Conservation (phyloP, 2,329 filamentous ascomycete genomes). For the Coniochaeta pulveracea region DNA sequence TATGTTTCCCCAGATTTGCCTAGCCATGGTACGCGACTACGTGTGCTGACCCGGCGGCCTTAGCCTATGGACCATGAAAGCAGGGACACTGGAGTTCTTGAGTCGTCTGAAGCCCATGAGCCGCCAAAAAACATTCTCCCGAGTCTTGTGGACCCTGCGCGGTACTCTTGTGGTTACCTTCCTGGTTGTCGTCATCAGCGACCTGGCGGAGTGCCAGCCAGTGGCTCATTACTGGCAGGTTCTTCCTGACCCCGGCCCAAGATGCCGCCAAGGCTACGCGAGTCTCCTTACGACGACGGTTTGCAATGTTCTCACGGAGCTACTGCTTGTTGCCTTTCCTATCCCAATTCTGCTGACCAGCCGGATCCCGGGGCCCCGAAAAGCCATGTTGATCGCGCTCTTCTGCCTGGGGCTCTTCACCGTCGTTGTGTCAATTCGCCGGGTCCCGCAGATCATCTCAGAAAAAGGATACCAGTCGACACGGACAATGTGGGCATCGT, state of each 20-base stretch:
- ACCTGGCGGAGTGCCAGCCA: slow-evolving; percentile 72
- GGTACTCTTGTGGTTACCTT: slow-evolving; percentile 68
- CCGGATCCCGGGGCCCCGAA: slow-evolving; percentile 62
- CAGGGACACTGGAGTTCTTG: slow-evolving; percentile 82
- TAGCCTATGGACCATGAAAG: slow-evolving; percentile 86
- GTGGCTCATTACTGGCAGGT: slow-evolving; percentile 70
- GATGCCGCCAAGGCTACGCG: slow-evolving; percentile 75
- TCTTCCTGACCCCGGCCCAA: slow-evolving; percentile 67
- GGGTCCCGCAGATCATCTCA: slow-evolving; percentile 63
- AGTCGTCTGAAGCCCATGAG: slow-evolving; percentile 66
- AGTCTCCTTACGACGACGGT: slow-evolving; percentile 78
- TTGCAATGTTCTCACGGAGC: slow-evolving; percentile 77
- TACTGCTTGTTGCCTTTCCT: slow-evolving; percentile 78
- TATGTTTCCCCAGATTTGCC: slow-evolving; percentile 20
- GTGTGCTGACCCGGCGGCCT: slow-evolving; percentile 3
- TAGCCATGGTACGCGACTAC: neutral
- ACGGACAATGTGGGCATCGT: slow-evolving; percentile 76
- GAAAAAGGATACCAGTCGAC: slow-evolving; percentile 69
- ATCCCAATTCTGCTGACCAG: slow-evolving; percentile 77
- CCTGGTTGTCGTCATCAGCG: slow-evolving; percentile 65
- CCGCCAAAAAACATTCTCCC: slow-evolving; percentile 66
- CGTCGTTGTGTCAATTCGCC: slow-evolving; percentile 66
- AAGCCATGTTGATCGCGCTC: slow-evolving; percentile 63
- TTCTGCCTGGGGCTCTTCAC: slow-evolving; percentile 75
- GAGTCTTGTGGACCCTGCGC: slow-evolving; percentile 59